Conservation (phyloP, 305 asterid species). For the Withania somnifera region DNA sequence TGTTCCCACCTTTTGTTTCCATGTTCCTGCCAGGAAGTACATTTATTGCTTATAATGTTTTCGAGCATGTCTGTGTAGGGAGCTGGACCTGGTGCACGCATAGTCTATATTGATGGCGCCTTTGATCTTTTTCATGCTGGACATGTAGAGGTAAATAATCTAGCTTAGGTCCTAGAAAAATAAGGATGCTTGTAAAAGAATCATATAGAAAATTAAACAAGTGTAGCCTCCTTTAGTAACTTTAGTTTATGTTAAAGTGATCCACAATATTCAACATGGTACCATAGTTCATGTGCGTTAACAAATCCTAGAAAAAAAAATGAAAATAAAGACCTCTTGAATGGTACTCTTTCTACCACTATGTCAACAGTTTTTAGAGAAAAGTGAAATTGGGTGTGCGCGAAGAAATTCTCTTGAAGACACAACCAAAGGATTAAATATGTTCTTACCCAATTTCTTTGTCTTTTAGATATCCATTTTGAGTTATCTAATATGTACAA, state of each 20-base stretch:
- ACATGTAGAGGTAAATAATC: conserved; percentile 70
- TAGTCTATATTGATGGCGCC: conserved; percentile 89
- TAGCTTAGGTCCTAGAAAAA: conserved; percentile 1
- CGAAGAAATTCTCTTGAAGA: background rate
- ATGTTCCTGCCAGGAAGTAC: conserved; percentile 6
- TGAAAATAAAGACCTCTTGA: too few species aligned
- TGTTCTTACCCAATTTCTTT: background rate
- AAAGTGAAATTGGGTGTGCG: background rate
- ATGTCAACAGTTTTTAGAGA: too few species aligned
- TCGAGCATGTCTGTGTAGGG: conserved; percentile 36
- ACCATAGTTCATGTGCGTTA: background rate
- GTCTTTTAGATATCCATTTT: background rate
- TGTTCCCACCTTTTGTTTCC: background rate
- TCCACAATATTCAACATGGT: background rate
- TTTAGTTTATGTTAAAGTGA: background rate
- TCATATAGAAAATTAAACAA: background rate
- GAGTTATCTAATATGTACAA: background rate
- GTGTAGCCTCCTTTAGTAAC: background rate
- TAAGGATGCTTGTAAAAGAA: background rate
- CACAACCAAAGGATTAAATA: background rate
- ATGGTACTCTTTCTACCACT: too few species aligned
- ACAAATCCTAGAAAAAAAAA: too few species aligned
- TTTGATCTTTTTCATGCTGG: conserved; percentile 98
- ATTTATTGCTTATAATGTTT: conserved; percentile 8
- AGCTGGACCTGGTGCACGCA: conserved; percentile 87